Conservation (phyloP, 495 filamentous ascomycete genomes). For the Lepidopterella palustris region DNA sequence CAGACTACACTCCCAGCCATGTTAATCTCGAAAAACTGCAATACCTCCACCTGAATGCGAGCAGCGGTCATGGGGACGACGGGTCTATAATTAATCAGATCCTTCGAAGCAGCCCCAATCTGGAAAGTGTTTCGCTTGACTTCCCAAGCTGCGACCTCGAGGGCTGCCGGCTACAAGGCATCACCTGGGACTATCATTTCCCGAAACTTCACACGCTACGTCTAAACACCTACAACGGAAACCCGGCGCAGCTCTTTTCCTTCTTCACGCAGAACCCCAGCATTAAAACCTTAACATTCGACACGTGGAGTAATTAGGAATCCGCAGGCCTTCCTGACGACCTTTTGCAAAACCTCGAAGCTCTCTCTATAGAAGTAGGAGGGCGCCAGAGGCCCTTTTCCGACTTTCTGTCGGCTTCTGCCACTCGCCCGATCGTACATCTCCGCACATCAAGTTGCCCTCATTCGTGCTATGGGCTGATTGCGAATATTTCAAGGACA, state of each 20-base stretch:
- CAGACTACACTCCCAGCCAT: background rate
- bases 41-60: constrained; percentile 1
- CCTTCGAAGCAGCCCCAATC: constrained; percentile 2
- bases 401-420: background rate
- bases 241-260: background rate
- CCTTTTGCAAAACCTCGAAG: background rate
- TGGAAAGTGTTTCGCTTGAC: constrained; percentile 8
- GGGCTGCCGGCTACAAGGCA: constrained; percentile 11
- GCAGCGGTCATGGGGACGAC: constrained; percentile 12
- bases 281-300: constrained; percentile 5
- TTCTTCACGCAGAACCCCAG: constrained; percentile 2
- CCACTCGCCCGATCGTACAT: background rate
- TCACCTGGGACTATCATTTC: constrained; percentile 20
- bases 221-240: constrained; percentile 8
- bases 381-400: background rate
- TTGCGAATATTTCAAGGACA: background rate
- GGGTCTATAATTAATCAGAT: constrained; percentile 8
- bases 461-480: background rate
- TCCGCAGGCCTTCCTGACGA: background rate
- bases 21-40: constrained; percentile 5
- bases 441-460: background rate
- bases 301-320: background rate
- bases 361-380: background rate
- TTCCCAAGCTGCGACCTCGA: constrained; percentile 17
- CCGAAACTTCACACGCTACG: constrained; percentile 5